phyloP scores from a whole-genome alignment of 1,284 basidiomycete species.

The Ganoderma lingzhi region DNA sequence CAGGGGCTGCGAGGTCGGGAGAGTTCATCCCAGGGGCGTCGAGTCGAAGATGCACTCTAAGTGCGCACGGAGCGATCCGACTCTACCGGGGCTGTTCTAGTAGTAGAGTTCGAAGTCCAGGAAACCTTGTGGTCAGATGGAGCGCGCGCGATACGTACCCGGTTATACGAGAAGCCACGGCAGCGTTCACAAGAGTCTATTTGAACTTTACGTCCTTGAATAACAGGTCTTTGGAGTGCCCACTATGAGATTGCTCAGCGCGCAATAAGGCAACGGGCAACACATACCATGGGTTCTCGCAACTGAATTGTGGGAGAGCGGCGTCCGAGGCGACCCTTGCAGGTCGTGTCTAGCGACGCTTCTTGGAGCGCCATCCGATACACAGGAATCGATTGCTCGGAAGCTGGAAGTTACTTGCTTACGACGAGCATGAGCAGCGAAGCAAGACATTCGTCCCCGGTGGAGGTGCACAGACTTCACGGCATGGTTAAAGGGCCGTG shows the following conservation, averaged over 20 bases:
- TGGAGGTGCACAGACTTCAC: too few species aligned
- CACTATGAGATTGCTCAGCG: not conserved
- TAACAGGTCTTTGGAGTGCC: not conserved
- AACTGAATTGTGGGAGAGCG: too few species aligned
- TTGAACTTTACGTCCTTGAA: not conserved
- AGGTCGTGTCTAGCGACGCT: too few species aligned
- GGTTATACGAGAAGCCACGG: not conserved
- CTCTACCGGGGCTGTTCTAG: conserved; percentile 2
- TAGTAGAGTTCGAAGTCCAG: not conserved
- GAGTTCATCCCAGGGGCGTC: not conserved
- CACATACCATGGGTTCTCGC: too few species aligned
- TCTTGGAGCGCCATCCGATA: too few species aligned
- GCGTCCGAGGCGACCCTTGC: too few species aligned
- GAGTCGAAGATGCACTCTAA: not conserved
- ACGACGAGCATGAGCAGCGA: too few species aligned
- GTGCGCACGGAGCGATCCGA: conserved; percentile 6
- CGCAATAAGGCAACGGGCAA: too few species aligned
- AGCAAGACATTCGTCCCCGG: too few species aligned
- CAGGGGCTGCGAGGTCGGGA: not conserved
- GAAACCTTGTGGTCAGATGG: conserved; percentile 4
- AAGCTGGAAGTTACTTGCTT: too few species aligned
- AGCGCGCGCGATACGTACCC: not conserved
- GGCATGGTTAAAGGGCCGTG: too few species aligned
- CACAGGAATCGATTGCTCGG: too few species aligned
- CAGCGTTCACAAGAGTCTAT: not conserved